Base-by-base conservation (phyloP, 2,329 filamentous ascomycete genomes). In the Endothia cerciana region DNA sequence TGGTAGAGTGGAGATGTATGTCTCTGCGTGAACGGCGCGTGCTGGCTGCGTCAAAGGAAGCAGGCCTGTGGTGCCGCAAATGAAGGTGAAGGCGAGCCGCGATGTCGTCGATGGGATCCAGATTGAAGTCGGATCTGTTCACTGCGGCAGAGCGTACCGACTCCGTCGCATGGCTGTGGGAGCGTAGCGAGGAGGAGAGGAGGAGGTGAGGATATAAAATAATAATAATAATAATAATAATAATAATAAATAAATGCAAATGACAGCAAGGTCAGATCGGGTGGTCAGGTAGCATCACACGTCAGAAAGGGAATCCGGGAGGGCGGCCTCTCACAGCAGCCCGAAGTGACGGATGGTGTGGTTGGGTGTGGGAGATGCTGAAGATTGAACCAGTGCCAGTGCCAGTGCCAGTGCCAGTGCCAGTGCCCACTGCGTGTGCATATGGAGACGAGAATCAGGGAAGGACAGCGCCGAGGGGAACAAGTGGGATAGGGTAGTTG, bases 91-190 rank as follows among this genome's bases (percentile, higher is more conserved):
- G 70, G 68, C 77, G 72, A 68, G 75, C 73, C 70, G 77, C 72
- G 68, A 76, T 72, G 69, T 72, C 72, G 64, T 80, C 77, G 84
- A 83, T 79, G 74, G 83, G 76, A 84, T 88, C 86, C 85, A 88
- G 83, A 76, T 78, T 86, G 83, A 82, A 77, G 72, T 73, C 72
- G 70, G 77, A 58, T 67, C 51, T 36, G 71, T 74, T 36, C 77
- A 77, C n/a, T 82, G 83, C 83, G 81, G 83, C 81, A 83, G 85
- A 86, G 84, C 70, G 70, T 71, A 76, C 72, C 70, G 74, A 78
- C 82, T 85, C 85, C 82, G 80, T 86, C 80, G 83, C 86, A 88
- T 88, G 73, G 33, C 6, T 30, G 19, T 8, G 19, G 41, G 7
- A 15, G 41, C 4, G 7, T 36, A 13, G 17, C 19, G 68, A 65